Conservation (phyloP, 1,139 yeast genomes). For the Lodderomyces jiufengensis region DNA sequence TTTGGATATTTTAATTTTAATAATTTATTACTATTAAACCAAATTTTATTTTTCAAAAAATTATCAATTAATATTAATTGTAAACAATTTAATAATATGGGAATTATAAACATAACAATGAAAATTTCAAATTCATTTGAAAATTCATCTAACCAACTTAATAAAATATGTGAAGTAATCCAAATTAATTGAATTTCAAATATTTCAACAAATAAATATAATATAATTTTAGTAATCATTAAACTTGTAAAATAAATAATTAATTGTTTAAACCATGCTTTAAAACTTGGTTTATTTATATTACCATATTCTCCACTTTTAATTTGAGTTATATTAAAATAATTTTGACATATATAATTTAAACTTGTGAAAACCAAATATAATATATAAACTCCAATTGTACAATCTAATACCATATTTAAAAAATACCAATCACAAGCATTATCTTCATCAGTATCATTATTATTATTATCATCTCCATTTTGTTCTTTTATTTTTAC, state of each 20-base stretch:
- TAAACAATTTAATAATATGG: slow-evolving; percentile 75
- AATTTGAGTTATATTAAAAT: slow-evolving; percentile 45
- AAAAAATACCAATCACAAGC: slow-evolving; percentile 93
- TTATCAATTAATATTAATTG: slow-evolving; percentile 87
- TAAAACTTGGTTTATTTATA: slow-evolving; percentile 55
- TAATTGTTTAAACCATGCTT: slow-evolving; percentile 73
- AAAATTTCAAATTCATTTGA: slow-evolving; percentile 77
- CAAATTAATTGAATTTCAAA: slow-evolving; percentile 41
- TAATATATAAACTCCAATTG: slow-evolving; percentile 87
- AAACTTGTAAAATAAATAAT: slow-evolving; percentile 61
- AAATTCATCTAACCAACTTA: slow-evolving; percentile 77
- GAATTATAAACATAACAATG: slow-evolving; percentile 80
- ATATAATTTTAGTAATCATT: slow-evolving; percentile 58
- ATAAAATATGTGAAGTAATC: slow-evolving; percentile 42
- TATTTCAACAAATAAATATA: slow-evolving; percentile 37
- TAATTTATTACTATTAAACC: slow-evolving; percentile 23
- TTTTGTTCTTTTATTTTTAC: background rate
- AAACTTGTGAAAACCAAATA: slow-evolving; percentile 49
- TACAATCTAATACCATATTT: slow-evolving; percentile 84
- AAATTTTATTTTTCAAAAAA: slow-evolving; percentile 60
- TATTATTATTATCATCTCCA: slow-evolving; percentile 11
- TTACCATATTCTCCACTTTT: slow-evolving; percentile 83
- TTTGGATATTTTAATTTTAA: slow-evolving; percentile 16
- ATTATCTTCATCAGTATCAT: slow-evolving; percentile 29
- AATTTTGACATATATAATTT: slow-evolving; percentile 38